A percentile compares a stretch with the other conserved stretches of the same genome.
phyloP scores from a whole-genome alignment of 2,329 filamentous ascomycete species.

The Aspergillus chevalieri region DNA sequence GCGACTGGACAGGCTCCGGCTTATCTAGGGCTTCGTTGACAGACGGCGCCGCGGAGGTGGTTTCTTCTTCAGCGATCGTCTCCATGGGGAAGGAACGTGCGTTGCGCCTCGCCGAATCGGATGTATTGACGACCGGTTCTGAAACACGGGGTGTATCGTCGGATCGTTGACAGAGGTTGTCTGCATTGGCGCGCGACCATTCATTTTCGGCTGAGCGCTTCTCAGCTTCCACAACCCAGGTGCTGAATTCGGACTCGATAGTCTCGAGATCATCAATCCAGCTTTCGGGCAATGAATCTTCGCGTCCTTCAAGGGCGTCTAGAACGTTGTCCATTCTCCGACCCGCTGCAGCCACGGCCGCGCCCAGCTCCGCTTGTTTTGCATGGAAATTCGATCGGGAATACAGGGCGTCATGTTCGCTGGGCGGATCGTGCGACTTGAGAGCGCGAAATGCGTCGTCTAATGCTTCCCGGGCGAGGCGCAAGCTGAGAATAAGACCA shows the following conservation, averaged over 20 bases:
- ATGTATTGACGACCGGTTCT: neutral
- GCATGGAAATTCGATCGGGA: constrained; percentile 36
- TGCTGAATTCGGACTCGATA: constrained; percentile 68
- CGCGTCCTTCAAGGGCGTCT: constrained; percentile 73
- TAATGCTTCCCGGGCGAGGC: constrained; percentile 31
- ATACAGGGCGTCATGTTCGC: constrained; percentile 21
- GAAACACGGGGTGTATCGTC: neutral
- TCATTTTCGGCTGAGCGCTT: constrained; percentile 65
- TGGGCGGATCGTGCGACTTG: constrained; percentile 18
- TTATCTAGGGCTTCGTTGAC: neutral
- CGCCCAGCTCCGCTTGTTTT: constrained; percentile 53
- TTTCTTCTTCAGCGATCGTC: constrained; percentile 19
- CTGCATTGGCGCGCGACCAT: constrained; percentile 24
- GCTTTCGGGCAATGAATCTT: constrained; percentile 74
- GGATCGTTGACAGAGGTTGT: neutral
- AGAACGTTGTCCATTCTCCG: constrained; percentile 75
- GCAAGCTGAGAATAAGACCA: constrained; percentile 58
- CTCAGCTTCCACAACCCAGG: constrained; percentile 76
- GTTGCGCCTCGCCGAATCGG: neutral
- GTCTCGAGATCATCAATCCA: constrained; percentile 86
- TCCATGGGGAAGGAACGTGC: constrained; percentile 11
- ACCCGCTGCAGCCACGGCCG: constrained; percentile 64
- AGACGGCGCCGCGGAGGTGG: constrained; percentile 2
- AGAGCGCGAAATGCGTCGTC: constrained; percentile 28
- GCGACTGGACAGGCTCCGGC: neutral